A percentile compares a stretch with the other conserved stretches of the same genome.
Evolutionary conservation across 2,329 filamentous ascomycete species (phyloP).

Genomic region (Cadophora gregata): DNA sequence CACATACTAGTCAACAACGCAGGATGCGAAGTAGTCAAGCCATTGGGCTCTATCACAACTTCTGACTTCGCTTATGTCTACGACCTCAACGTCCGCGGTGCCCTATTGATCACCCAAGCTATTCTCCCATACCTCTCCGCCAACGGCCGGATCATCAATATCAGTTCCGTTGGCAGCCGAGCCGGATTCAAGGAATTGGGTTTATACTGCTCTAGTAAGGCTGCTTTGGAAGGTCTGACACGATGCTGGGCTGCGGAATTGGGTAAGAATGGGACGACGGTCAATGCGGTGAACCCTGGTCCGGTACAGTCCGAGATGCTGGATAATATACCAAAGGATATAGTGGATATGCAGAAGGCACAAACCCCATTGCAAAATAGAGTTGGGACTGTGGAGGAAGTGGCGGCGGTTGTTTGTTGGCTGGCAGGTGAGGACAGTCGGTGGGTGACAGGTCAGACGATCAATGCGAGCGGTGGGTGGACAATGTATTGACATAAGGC

Average conservation of each 20-base stretch:
- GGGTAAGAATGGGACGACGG: constrained; percentile 30
- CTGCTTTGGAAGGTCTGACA: constrained; percentile 32
- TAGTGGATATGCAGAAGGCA: constrained; percentile 31
- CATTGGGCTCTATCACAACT: constrained; percentile 50
- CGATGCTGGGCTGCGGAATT: constrained; percentile 33
- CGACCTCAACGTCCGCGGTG: constrained; percentile 69
- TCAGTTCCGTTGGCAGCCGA: constrained; percentile 24
- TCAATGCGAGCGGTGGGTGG: constrained; percentile 34
- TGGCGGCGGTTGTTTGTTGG: constrained; percentile 54
- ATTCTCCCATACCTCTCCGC: constrained; percentile 25
- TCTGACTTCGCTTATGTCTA: constrained; percentile 74
- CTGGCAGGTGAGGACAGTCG: constrained; percentile 51
- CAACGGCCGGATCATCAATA: constrained; percentile 31
- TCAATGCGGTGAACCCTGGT: constrained; percentile 32
- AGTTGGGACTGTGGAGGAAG: constrained; percentile 52
- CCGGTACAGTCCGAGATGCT: constrained; percentile 39
- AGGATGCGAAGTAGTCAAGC: constrained; percentile 49
- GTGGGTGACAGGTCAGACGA: constrained; percentile 52
- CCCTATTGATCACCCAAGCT: constrained; percentile 30
- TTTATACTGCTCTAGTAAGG: constrained; percentile 29
- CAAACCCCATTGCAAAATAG: constrained; percentile 27
- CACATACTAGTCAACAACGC: constrained; percentile 90
- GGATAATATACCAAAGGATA: constrained; percentile 30
- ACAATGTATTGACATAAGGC: constrained; percentile 27
- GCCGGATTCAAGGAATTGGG: constrained; percentile 22